A percentile compares a stretch with the other conserved stretches of the same genome.
phyloP scores from a whole-genome alignment of 2,329 filamentous ascomycete genomes.

The Herpotrichia juniperi region DNA sequence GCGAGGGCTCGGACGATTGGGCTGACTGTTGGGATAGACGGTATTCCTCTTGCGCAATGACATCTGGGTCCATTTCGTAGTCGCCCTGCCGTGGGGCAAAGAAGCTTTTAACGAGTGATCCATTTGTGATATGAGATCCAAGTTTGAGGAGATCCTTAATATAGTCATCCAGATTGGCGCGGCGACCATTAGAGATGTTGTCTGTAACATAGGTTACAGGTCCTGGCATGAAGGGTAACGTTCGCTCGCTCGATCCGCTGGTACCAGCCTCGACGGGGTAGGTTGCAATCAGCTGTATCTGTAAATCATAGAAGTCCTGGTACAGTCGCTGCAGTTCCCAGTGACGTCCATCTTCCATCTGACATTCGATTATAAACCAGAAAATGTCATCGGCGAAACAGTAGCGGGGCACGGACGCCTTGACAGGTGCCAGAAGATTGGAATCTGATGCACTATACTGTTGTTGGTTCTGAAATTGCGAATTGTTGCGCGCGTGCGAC shows the following conservation, averaged over 20 bases:
- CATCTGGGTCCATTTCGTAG: conserved; percentile 83
- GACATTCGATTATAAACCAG: conserved; percentile 95
- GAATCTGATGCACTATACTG: conserved; percentile 47
- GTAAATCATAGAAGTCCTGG: conserved; percentile 98
- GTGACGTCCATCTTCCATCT: conserved; percentile 85
- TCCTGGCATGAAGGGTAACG: conserved; percentile 95
- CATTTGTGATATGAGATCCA: conserved; percentile 82
- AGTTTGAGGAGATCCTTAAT: conserved; percentile 89
- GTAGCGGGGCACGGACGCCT: conserved; percentile 87
- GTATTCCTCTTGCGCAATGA: conserved; percentile 69
- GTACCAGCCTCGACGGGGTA: conserved; percentile 95
- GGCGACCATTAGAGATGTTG: conserved; percentile 89
- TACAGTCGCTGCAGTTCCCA: conserved; percentile 97
- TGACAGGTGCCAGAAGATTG: conserved; percentile 73
- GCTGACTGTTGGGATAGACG: conserved; percentile 68
- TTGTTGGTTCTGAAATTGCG: conserved; percentile 49
- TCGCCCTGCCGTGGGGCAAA: conserved; percentile 90
- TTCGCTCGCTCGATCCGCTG: conserved; percentile 73
- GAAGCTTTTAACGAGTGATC: conserved; percentile 84
- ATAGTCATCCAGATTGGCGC: conserved; percentile 93
- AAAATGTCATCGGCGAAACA: conserved; percentile 98
- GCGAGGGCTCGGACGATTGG: conserved; percentile 44
- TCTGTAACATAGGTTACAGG: conserved; percentile 99
- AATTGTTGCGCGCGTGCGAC: conserved; percentile 43
- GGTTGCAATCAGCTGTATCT: conserved; percentile 89